These are phyloP conservation scores for Cerrena zonata DNA, from an alignment of 1,284 basidiomycete species.

Conservation along the genomic window DNA sequence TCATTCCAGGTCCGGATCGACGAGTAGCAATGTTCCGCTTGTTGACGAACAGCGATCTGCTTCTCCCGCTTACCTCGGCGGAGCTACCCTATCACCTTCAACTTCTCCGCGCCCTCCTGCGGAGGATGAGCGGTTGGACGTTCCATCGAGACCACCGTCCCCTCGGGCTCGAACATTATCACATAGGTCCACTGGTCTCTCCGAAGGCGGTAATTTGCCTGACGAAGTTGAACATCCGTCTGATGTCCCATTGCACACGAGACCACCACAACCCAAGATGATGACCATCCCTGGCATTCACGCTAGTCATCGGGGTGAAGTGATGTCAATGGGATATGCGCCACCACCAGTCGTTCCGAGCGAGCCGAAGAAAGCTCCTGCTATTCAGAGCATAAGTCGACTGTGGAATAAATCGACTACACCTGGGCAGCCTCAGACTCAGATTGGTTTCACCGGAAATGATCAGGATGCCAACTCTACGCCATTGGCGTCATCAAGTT, in stretches of 20 bases:
- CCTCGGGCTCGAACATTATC: conserved; percentile 21
- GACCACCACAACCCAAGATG: conserved; percentile 61
- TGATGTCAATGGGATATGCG: conserved; percentile 73
- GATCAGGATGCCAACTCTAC: conserved; percentile 26
- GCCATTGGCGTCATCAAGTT: conserved; percentile 13
- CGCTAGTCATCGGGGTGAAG: conserved; percentile 68
- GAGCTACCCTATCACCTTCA: conserved; percentile 18
- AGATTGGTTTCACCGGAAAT: conserved; percentile 20
- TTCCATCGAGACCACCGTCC: conserved; percentile 13
- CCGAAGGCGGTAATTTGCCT: conserved; percentile 11
- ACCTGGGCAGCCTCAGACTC: conserved; percentile 25
- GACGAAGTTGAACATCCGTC: conserved; percentile 30
- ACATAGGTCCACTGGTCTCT: conserved; percentile 22
- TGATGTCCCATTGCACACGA: conserved; percentile 53
- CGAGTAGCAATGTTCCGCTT: not conserved
- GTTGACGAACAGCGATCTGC: conserved; percentile 21
- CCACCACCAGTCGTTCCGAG: conserved; percentile 40
- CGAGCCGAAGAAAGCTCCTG: conserved; percentile 44
- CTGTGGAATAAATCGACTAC: conserved; percentile 55
- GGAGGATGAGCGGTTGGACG: conserved; percentile 5
- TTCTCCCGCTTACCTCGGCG: conserved; percentile 17
- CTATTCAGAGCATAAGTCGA: conserved; percentile 64
- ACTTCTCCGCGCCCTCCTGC: conserved; percentile 20
- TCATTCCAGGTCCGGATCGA: not conserved
- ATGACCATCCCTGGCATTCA: conserved; percentile 81